These are phyloP conservation scores for Cyanodermella asteris DNA, from an alignment of 2,329 filamentous ascomycete species.

Conservation along the genomic window DNA sequence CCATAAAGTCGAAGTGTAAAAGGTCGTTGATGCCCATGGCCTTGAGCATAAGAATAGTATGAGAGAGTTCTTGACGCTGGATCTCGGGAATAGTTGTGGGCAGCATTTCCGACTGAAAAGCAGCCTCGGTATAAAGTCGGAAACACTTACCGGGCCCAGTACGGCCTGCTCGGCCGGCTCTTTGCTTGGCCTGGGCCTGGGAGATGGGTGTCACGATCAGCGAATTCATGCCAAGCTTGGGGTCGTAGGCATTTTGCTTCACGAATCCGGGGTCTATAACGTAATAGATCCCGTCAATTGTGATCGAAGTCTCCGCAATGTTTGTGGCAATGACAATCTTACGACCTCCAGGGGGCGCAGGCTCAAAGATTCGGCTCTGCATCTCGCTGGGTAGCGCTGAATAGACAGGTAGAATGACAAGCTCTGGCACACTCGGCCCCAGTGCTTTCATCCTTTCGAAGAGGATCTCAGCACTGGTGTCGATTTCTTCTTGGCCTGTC, in stretches of 20 bases:
- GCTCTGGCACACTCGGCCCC: conserved; percentile 71
- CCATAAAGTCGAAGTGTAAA: conserved; percentile 97
- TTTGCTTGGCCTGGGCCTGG: conserved; percentile 86
- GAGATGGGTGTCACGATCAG: conserved; percentile 90
- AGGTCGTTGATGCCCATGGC: conserved; percentile 98
- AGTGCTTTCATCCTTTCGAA: conserved; percentile 92
- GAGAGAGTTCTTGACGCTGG: conserved; percentile 76
- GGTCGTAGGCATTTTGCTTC: conserved; percentile 92
- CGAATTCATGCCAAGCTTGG: conserved; percentile 94
- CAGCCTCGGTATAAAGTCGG: conserved; percentile 81
- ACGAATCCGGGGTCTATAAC: conserved; percentile 95
- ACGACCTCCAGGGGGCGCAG: conserved; percentile 60
- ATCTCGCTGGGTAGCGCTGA: conserved; percentile 82
- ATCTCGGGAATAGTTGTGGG: conserved; percentile 93
- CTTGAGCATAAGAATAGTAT: conserved; percentile 92
- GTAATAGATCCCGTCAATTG: conserved; percentile 93
- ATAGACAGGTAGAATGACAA: conserved; percentile 91
- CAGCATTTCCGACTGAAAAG: conserved; percentile 91
- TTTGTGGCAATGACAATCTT: conserved; percentile 98
- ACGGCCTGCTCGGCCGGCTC: conserved; percentile 76
- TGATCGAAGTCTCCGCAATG: conserved; percentile 94
- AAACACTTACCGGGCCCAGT: conserved; percentile 95
- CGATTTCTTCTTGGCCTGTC: conserved; percentile 94
- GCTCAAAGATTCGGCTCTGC: conserved; percentile 86
- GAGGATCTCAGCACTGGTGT: conserved; percentile 78